Base-by-base conservation (phyloP, 768 basidiomycete species). In the Cytidiella melzeri region DNA sequence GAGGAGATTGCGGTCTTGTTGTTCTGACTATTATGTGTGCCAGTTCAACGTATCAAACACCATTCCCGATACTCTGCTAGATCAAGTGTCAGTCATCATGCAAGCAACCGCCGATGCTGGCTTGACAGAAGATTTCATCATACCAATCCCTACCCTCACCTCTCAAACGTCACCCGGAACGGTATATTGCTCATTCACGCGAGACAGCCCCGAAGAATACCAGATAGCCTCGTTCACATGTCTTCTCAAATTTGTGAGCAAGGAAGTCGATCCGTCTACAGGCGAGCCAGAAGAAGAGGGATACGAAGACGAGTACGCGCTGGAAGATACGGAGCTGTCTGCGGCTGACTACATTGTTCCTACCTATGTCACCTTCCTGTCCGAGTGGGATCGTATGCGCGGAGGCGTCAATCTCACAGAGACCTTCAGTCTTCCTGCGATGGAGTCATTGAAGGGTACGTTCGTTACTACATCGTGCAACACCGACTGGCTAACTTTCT, bases 41-140 rank as follows among this genome's bases (percentile, higher is more conserved):
- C 50, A 99, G 90, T 98, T 93, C 77, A 98, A 98, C 69, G 82
- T 98, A 36, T 90, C 92, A 51, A 98, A 99, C 67, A 99, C 96
- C 18, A 75, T 99, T 47, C 87, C 92, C 4, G 94, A 97, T 62
- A 94, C 94, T 9, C 86, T 98, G 7, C 72, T 99, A 55, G 96
- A 98, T 65, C 81, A 92, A 57, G 91, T 95, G 25, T 88, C 92
- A 23, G 89, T 98, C 26, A 77, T 94, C 61, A 95, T 98, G 92
- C 80, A 84, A 56, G 81, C 90, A 45, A 72, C 82, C 18, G 79
- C 81, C 37, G 90, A 90, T 19, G 68, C 73, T 20, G 84, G 81
- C 1, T 67, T 99, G 57, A 83, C 81, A 34, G 95, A 97, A 71
- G 93, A 97, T 61, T 97, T 96, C 65, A 94, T 96, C 61, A 92